Conservation (phyloP, 495 filamentous ascomycete genomes). For the Aspergillus ellipticus region DNA sequence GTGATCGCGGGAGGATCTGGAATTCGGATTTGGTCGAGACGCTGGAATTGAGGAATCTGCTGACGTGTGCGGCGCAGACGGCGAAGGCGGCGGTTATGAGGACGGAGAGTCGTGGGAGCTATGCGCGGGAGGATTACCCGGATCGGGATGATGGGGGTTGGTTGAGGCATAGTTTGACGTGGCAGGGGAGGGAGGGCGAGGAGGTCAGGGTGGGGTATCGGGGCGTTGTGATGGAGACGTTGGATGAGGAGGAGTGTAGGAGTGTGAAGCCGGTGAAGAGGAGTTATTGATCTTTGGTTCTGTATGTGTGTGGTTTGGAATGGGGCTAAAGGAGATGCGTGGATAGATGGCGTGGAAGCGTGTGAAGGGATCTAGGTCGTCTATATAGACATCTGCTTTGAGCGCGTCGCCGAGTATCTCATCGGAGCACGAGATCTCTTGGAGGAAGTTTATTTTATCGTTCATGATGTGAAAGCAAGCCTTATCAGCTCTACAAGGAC, state of each 20-base stretch:
- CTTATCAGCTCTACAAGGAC: not conserved
- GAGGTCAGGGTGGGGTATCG: not conserved
- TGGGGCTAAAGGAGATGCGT: too few relatives aligned
- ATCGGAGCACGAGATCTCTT: too few relatives aligned
- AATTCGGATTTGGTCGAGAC: not conserved
- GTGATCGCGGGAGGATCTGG: too few relatives aligned
- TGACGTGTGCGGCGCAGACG: conserved; percentile 5
- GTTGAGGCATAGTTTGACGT: not conserved
- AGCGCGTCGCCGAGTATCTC: too few relatives aligned
- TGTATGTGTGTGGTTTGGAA: not conserved
- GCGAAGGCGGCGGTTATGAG: not conserved
- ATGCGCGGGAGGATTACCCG: conserved; percentile 3
- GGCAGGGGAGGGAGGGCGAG: not conserved
- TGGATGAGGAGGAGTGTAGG: not conserved
- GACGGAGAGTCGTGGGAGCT: conserved; percentile 2
- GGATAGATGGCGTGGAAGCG: too few relatives aligned
- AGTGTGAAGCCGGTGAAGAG: not conserved
- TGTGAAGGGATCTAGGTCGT: too few relatives aligned
- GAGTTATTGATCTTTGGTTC: conserved; percentile 15
- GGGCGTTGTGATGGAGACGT: not conserved
- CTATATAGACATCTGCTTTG: too few relatives aligned
- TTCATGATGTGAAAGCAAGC: too few relatives aligned
- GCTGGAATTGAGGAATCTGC: not conserved
- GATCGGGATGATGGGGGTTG: not conserved
- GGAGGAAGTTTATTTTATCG: too few relatives aligned